Evolutionary conservation across 805 yeast species (phyloP), one percentile per base, ranked within the genome.

Genomic region (Jamesozyma lodderae): DNA sequence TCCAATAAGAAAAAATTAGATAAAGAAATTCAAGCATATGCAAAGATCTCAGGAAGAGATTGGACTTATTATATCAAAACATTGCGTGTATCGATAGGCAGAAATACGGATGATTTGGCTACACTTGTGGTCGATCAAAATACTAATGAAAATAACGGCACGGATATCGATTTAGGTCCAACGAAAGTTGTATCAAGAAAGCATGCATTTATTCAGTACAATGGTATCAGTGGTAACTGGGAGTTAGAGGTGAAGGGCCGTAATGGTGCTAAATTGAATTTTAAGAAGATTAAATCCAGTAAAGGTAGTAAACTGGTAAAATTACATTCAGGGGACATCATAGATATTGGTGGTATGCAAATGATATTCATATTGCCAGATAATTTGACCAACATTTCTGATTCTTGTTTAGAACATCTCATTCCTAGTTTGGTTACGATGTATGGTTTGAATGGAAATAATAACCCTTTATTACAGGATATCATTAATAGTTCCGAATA

Each of bases 291-390:
- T 1, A 52, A 59, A 15, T 55, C 70, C 21, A 80, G 78, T 6
- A 63, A 69, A 6, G 49, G 62, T 29, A 60, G 64, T 5, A 47
- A 64, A 9, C 67, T 76, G 6, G 69, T 77, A 11, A 70, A 77
- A 7, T 69, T 92, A 40, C 70, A 72, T 36, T 79, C 92, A 2
- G 98, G 98, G 14, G 81, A 87, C 32, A 77, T 92, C 11, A 63
- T 92, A 42, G 98, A 92, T 52, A 78, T 92, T 32, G 97, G 97
- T 9, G 96, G 96, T 5, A 85, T 95, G 9, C 97, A 92, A 62
- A 92, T 92, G 97, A 88, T 92, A 94, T 90, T 92, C 56, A 87
- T 90, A 25, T 66, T 90, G 46, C 97, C 97, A 1, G 96, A 87
- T 56, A 75, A 84, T 2, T 74, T 76, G 9, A 95, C 96, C 3